A percentile compares a stretch with the other conserved stretches of the same genome.
Conservation (phyloP, 345 rosid species). For the Lepidium africanum region DNA sequence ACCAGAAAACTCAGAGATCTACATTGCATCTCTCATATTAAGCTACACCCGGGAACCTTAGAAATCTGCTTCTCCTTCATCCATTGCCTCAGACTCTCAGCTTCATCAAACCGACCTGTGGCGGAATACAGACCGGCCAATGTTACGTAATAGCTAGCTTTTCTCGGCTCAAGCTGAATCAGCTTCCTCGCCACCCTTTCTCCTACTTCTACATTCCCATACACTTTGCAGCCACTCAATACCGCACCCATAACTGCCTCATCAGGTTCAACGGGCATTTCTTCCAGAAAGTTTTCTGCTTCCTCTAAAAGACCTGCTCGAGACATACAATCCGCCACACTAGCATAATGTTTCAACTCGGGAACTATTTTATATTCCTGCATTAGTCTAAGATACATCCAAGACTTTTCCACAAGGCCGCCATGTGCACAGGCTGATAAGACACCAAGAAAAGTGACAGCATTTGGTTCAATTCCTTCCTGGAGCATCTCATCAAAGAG, state of each 20-base stretch:
- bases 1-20: neutral
- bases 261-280: constrained; percentile 56
- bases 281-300: constrained; percentile 47
- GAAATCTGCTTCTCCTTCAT: constrained; percentile 41
- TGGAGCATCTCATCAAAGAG: constrained; percentile 42
- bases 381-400: constrained; percentile 36
- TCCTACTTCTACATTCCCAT: constrained; percentile 50
- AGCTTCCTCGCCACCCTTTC: constrained; percentile 54
- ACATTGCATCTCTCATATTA: constrained; percentile 26
- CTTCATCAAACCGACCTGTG: constrained; percentile 40
- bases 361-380: constrained; percentile 30
- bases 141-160: constrained; percentile 46
- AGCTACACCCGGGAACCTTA: constrained; percentile 48
- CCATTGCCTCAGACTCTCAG: constrained; percentile 41
- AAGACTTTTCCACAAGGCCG: constrained; percentile 46
- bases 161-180: constrained; percentile 37
- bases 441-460: constrained; percentile 59
- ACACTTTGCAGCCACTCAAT: constrained; percentile 45
- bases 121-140: constrained; percentile 46
- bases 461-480: constrained; percentile 37
- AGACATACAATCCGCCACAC: constrained; percentile 51
- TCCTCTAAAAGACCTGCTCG: constrained; percentile 52
- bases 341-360: constrained; percentile 47
- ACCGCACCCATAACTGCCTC: constrained; percentile 50
- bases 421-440: constrained; percentile 62